Evolutionary conservation across 2,329 filamentous ascomycete genomes (phyloP).

Genomic region (Aspergillus sp.): DNA sequence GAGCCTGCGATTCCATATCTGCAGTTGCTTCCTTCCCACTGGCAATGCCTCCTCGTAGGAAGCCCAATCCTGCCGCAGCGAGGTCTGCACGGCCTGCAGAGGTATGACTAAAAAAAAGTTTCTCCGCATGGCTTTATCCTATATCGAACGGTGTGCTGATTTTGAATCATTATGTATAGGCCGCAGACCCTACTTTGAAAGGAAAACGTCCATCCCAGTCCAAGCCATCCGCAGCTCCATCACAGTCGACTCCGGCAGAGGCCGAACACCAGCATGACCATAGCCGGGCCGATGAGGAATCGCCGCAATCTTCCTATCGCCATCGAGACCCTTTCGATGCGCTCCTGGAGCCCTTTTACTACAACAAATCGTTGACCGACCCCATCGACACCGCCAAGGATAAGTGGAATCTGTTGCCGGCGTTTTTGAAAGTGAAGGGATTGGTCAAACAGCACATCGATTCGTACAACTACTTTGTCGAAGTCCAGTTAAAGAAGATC

Average conservation of each 20-base stretch:
- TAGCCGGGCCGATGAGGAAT: constrained; percentile 10
- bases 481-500: constrained; percentile 95
- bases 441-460: constrained; percentile 97
- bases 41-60: constrained; percentile 34
- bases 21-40: neutral
- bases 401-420: constrained; percentile 94
- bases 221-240: constrained; percentile 14
- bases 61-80: constrained; percentile 26
- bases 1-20: too few species aligned
- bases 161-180: constrained; percentile 3
- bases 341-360: constrained; percentile 65
- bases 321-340: constrained; percentile 51
- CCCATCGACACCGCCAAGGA: constrained; percentile 69
- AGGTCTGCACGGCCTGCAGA: constrained; percentile 23
- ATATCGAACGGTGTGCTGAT: neutral
- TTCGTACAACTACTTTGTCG: constrained; percentile 97
- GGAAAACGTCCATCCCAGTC: constrained; percentile 24
- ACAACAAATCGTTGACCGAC: constrained; percentile 62
- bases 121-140: constrained; percentile 9
- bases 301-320: constrained; percentile 18
- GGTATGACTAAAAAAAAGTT: constrained; percentile 24
- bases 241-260: constrained; percentile 10
- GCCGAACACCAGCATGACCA: constrained; percentile 11
- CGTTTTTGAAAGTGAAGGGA: constrained; percentile 97
- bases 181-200: constrained; percentile 17